Percentiles rank a stretch among this genome's conserved stretches.
Evolutionary conservation across 1,284 basidiomycete species (phyloP).

Genomic region (Tylopilus sp.): DNA sequence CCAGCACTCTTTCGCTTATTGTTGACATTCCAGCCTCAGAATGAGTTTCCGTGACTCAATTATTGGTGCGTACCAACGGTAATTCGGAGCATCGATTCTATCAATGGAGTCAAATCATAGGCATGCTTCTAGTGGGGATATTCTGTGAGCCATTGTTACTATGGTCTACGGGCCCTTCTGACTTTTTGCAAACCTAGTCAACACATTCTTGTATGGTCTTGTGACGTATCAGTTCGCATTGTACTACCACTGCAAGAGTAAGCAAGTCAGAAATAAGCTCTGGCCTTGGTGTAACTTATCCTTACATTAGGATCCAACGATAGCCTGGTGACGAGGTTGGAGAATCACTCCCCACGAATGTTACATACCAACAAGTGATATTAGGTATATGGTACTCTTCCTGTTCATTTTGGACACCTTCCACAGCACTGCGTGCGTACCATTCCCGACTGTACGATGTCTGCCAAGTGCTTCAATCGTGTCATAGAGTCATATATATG

Average conservation of each 20-base stretch:
- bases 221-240: conserved; percentile 60
- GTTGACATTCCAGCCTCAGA: too few species aligned
- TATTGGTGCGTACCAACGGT: too few species aligned
- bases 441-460: neutral
- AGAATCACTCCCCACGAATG: neutral
- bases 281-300: too few species aligned
- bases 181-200: conserved; percentile 47
- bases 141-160: conserved; percentile 44
- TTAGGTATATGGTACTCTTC: conserved; percentile 50
- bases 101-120: conserved; percentile 29
- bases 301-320: conserved; percentile 56
- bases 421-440: conserved; percentile 48
- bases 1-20: too few species aligned
- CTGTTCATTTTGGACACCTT: conserved; percentile 58
- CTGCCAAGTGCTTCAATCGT: neutral
- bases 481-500: conserved; percentile 29
- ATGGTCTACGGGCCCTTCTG: neutral
- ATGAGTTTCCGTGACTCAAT: too few species aligned
- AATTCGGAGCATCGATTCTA: neutral
- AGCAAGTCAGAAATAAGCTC: too few species aligned
- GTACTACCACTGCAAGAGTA: conserved; percentile 54
- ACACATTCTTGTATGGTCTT: conserved; percentile 63
- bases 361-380: too few species aligned
- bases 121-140: conserved; percentile 52
- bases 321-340: conserved; percentile 34